Evolutionary conservation across 441 rosid species (phyloP), one percentile per base, ranked within the genome.

Genomic region (Gossypium lobatum): DNA sequence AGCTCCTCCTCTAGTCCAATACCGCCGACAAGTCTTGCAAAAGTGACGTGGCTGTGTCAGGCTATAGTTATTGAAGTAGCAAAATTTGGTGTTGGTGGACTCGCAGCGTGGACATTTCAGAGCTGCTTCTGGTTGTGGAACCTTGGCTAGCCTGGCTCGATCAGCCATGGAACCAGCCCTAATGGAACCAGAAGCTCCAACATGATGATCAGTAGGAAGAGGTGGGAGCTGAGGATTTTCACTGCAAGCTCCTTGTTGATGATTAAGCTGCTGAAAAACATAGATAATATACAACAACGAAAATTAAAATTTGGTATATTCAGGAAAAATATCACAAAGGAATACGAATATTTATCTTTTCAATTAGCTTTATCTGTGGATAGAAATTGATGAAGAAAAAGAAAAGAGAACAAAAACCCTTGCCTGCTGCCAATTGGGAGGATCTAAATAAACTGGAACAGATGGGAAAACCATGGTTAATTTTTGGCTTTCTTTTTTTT

Each of bases 1-100:
- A 52, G 91, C 89, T 0, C 91, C 91, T 8, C 89, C 89, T 77
- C 83, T 82, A 37, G 91, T 88, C 91, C 91, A 88, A 71, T 88
- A 86, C 70, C 89, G 83, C 42, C 91, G 89, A 66, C 91, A 88
- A 0, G 89, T 71, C 75, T 88, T 88, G 75, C 91, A 88, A 66
- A 88, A 88, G 87, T 88, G 91, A 71, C 91, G 89, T 2, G 91
- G 91, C 71, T 88, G 91, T 46, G 89, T 77, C 63, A 88, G 84
- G 79, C 85, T 86, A 25, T 88, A 88, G 85, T 88, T 88, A 69
- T 88, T 88, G 82, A 78, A 88, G 86, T 88, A 88, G 72, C 91
- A 88, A 70, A 88, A 88, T 50, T 88, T 88, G 25, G 91, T 88
- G 81, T 88, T 88, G 68, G 80, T 64, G 25, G 91, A 86, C 4